These are phyloP conservation scores for Scenedesmus sp. DNA, from an alignment of 163 green algal species.

Conservation along the genomic window DNA sequence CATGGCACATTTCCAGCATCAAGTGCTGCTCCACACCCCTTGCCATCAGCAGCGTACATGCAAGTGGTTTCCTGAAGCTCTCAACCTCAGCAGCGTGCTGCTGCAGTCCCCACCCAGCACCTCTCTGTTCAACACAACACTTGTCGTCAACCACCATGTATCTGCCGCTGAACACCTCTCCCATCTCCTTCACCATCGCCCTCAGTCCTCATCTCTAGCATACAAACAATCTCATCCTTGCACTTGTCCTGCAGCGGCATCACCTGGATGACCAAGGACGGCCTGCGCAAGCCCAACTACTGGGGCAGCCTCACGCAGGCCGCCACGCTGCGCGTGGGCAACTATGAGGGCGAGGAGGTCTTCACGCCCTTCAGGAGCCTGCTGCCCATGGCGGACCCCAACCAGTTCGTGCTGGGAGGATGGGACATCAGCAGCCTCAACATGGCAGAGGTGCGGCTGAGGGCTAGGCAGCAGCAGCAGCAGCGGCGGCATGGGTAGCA, in stretches of 20 bases:
- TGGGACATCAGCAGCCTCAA: slow-evolving; percentile 98
- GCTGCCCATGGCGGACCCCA: slow-evolving; percentile 98
- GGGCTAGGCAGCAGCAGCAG: slow-evolving; percentile 63
- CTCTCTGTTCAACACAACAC: background rate
- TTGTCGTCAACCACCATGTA: background rate
- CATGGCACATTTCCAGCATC: too few relatives aligned
- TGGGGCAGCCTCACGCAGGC: slow-evolving; percentile 97
- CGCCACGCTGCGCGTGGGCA: slow-evolving; percentile 94
- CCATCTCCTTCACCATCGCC: background rate
- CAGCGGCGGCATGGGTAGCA: background rate
- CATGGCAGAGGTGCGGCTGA: slow-evolving; percentile 97
- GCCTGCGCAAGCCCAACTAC: slow-evolving; percentile 97
- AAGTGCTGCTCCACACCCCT: too few relatives aligned
- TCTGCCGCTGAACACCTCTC: background rate
- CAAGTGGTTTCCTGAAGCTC: too few relatives aligned
- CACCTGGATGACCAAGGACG: slow-evolving; percentile 99
- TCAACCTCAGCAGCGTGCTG: too few relatives aligned
- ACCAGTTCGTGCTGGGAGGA: slow-evolving; percentile 96
- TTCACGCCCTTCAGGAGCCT: slow-evolving; percentile 85
- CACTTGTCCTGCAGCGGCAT: slow-evolving; percentile 84
- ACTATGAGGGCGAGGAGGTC: slow-evolving; percentile 85
- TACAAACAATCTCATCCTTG: too few relatives aligned
- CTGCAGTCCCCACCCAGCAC: too few relatives aligned
- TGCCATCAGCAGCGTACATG: too few relatives aligned
- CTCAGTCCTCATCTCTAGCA: too few relatives aligned